Evolutionary conservation across 2,329 filamentous ascomycete species (phyloP).

Genomic region (Pseudogymnoascus sp.): DNA sequence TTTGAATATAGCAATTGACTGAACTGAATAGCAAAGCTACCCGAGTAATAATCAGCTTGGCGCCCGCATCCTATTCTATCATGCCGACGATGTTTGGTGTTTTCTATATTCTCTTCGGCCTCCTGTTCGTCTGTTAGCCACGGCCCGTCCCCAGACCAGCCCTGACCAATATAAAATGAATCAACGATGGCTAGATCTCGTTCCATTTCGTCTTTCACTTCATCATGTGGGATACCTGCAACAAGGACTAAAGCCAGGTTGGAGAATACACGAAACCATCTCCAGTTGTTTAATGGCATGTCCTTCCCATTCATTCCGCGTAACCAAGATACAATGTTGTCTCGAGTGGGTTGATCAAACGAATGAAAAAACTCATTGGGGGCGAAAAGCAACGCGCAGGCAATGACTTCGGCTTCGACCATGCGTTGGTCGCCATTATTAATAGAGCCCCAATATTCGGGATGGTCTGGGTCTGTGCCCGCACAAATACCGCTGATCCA

Average conservation of each 20-base stretch:
- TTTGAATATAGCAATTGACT: conserved; percentile 39
- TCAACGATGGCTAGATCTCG: conserved; percentile 37
- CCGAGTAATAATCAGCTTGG: conserved; percentile 45
- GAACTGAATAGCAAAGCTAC: conserved; percentile 46
- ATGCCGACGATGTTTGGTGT: neutral
- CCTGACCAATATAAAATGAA: conserved; percentile 36
- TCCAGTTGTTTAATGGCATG: conserved; percentile 43
- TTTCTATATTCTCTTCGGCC: conserved; percentile 12
- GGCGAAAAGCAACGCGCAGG: conserved; percentile 38
- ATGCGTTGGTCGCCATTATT: conserved; percentile 41
- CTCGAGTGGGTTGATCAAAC: conserved; percentile 24
- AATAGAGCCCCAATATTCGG: conserved; percentile 41
- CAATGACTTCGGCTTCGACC: conserved; percentile 45
- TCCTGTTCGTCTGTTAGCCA: conserved; percentile 30
- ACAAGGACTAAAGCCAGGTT: conserved; percentile 38
- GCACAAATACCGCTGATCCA: conserved; percentile 10
- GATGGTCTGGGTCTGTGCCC: conserved; percentile 28
- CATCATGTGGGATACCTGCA: conserved; percentile 29
- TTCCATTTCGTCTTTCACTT: conserved; percentile 31
- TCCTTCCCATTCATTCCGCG: conserved; percentile 34
- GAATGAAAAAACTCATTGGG: conserved; percentile 31
- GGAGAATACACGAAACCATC: conserved; percentile 43
- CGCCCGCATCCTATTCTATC: neutral
- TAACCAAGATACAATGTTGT: conserved; percentile 36
- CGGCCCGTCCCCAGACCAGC: conserved; percentile 40